Evolutionary conservation across 2,329 filamentous ascomycete species (phyloP).

Genomic region (Dactylonectria estremocensis): DNA sequence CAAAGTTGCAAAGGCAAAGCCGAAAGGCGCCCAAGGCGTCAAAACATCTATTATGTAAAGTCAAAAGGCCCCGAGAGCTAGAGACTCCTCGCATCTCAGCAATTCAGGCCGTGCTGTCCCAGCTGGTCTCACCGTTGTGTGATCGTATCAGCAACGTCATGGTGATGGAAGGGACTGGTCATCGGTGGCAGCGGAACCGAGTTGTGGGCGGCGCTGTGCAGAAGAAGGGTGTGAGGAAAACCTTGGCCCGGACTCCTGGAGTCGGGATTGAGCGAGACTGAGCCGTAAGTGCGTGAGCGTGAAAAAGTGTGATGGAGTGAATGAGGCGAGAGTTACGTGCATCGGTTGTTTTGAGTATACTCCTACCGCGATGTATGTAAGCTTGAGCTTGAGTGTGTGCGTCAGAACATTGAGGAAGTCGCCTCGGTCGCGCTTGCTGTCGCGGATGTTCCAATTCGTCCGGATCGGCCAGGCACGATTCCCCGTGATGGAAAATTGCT

Average conservation of each 20-base stretch:
- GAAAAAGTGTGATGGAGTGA: no score
- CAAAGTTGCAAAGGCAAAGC: conserved; percentile 13
- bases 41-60: conserved; percentile 10
- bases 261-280: not conserved
- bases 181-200: not conserved
- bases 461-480: conserved; percentile 42
- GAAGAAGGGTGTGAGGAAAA: not conserved
- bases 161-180: conserved; percentile 1
- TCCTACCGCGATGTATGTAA: no score
- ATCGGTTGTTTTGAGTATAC: no score
- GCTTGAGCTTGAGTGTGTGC: conserved; percentile 1
- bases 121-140: conserved; percentile 1
- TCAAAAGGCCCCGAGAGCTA: conserved; percentile 15
- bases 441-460: conserved; percentile 48
- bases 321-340: no score
- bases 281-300: not conserved
- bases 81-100: not conserved
- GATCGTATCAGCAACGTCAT: conserved; percentile 1
- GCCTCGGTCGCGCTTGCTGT: conserved; percentile 35
- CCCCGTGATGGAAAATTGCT: conserved; percentile 46
- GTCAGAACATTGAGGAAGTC: conserved; percentile 10
- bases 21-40: conserved; percentile 18
- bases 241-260: conserved; percentile 2
- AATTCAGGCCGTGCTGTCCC: not conserved
- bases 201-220: not conserved